Conservation (phyloP, 1,284 basidiomycete genomes). For the Agaricales sp. region DNA sequence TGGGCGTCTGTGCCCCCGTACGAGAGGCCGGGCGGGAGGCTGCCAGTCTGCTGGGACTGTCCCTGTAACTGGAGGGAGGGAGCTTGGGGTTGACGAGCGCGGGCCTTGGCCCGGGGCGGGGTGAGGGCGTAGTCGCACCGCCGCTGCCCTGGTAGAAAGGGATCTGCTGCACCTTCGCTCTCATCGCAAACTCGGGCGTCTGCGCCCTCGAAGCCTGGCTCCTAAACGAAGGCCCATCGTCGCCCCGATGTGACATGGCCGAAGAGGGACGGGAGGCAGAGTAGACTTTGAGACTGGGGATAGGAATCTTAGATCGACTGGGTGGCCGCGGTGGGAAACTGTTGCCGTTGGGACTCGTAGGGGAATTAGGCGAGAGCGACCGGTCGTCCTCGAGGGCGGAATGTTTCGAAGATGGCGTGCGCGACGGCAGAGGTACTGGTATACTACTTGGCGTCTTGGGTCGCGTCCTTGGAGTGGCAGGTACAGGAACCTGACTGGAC, state of each 20-base stretch:
- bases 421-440: conserved; percentile 47
- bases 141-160: conserved; percentile 35
- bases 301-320: conserved; percentile 72
- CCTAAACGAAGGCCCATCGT: conserved; percentile 43
- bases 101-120: not conserved
- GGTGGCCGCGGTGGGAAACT: conserved; percentile 56
- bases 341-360: conserved; percentile 25
- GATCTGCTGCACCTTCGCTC: conserved; percentile 43
- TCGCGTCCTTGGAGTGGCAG: conserved; percentile 44
- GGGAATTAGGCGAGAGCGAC: conserved; percentile 54
- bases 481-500: conserved; percentile 24
- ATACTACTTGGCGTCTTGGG: conserved; percentile 71
- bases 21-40: conserved; percentile 62
- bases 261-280: conserved; percentile 61
- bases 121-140: conserved; percentile 18
- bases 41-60: conserved; percentile 38
- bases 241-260: conserved; percentile 54
- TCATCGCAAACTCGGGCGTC: conserved; percentile 56
- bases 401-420: conserved; percentile 32
- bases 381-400: conserved; percentile 42
- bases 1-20: conserved; percentile 47
- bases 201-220: conserved; percentile 42
- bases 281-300: conserved; percentile 61
- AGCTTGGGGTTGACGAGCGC: conserved; percentile 21
- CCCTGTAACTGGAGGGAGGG: conserved; percentile 71